Evolutionary conservation across 2,329 filamentous ascomycete genomes (phyloP).

Genomic region (Aspergillus transmontanensis): DNA sequence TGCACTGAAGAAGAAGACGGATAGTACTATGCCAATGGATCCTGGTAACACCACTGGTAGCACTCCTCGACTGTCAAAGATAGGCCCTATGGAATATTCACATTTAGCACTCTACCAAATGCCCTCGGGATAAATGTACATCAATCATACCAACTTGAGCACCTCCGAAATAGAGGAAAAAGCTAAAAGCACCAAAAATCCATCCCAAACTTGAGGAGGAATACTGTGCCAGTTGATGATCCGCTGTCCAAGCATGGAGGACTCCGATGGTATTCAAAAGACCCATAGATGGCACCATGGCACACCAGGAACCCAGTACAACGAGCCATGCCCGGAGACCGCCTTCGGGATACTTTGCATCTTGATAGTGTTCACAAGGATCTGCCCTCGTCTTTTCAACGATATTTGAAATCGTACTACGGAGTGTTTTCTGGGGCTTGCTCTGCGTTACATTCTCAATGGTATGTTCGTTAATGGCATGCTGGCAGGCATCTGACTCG

Average conservation of each 20-base stretch:
- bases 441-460: neutral
- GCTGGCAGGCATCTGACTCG: neutral
- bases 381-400: neutral
- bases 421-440: too few relatives aligned
- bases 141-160: slow-evolving; percentile 21
- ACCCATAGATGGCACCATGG: slow-evolving; percentile 44
- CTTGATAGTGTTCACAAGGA: neutral
- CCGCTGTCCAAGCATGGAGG: slow-evolving; percentile 40
- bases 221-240: slow-evolving; percentile 36
- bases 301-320: slow-evolving; percentile 40
- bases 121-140: neutral
- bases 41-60: slow-evolving; percentile 32
- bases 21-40: slow-evolving; percentile 23
- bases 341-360: slow-evolving; percentile 41
- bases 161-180: slow-evolving; percentile 38
- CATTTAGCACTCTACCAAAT: neutral
- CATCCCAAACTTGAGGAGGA: slow-evolving; percentile 39
- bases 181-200: slow-evolving; percentile 45
- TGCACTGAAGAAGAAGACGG: slow-evolving; percentile 35
- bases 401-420: neutral
- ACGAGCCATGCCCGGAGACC: slow-evolving; percentile 46
- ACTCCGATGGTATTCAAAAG: slow-evolving; percentile 43
- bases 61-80: slow-evolving; percentile 41
- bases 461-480: neutral
- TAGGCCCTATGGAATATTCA: slow-evolving; percentile 28